Percentiles rank a stretch among this genome's conserved stretches.
Conservation (phyloP, 2,329 filamentous ascomycete species). For the Tolypocladium amazonense region DNA sequence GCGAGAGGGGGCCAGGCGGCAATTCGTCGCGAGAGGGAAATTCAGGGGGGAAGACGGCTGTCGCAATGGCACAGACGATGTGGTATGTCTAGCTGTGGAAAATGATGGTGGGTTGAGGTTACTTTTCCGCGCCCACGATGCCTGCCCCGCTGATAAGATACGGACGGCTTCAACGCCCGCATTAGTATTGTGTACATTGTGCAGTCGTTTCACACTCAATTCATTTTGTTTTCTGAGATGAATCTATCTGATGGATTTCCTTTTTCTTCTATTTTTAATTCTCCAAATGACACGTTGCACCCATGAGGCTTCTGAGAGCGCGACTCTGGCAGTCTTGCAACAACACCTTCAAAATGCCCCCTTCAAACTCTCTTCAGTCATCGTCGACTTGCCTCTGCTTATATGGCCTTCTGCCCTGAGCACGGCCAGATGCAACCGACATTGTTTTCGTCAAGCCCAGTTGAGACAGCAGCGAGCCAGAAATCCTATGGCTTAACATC, state of each 20-base stretch:
- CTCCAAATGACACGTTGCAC: too few relatives aligned
- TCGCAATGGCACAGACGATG: background rate
- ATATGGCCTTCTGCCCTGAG: too few relatives aligned
- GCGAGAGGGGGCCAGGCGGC: background rate
- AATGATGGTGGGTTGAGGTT: background rate
- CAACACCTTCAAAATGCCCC: too few relatives aligned
- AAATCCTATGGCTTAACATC: too few relatives aligned
- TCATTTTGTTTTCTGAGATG: background rate
- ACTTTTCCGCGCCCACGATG: background rate
- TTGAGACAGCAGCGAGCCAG: too few relatives aligned
- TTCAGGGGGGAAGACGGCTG: background rate
- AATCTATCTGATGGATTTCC: too few relatives aligned
- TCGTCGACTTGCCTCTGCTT: background rate
- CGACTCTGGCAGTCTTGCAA: too few relatives aligned
- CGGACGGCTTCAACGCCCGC: background rate
- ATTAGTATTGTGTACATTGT: background rate
- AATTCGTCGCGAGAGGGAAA: background rate
- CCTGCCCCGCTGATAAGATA: background rate
- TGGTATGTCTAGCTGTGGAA: background rate
- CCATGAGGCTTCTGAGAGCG: too few relatives aligned
- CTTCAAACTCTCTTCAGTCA: background rate
- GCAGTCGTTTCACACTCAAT: background rate
- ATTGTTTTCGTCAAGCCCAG: too few relatives aligned
- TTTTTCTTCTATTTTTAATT: too few relatives aligned
- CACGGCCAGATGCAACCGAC: slow-evolving; percentile 18